phyloP scores from a whole-genome alignment of 768 basidiomycete species.

The Leccinum aurantiacum region DNA sequence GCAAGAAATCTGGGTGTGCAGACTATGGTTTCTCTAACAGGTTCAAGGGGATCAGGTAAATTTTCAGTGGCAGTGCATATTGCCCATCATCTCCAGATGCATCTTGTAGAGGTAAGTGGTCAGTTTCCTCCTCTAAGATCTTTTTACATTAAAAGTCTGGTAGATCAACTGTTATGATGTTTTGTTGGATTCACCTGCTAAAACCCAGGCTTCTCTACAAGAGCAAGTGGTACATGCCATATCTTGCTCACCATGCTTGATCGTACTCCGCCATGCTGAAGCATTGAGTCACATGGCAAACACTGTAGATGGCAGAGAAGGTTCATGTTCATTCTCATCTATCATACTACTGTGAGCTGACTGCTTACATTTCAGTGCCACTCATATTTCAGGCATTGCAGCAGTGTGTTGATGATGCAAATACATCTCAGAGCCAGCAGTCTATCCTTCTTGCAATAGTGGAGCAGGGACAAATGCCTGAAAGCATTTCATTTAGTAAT shows the following conservation, averaged over 20 bases:
- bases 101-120: conserved; percentile 66
- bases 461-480: conserved; percentile 63
- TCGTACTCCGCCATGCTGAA: conserved; percentile 78
- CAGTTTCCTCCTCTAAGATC: neutral
- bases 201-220: conserved; percentile 71
- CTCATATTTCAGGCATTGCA: conserved; percentile 55
- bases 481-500: conserved; percentile 80
- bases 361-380: conserved; percentile 44
- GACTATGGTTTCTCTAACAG: conserved; percentile 74
- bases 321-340: conserved; percentile 2
- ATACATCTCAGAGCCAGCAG: conserved; percentile 65
- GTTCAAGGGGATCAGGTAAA: conserved; percentile 81
- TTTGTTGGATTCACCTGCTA: conserved; percentile 71
- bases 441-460: conserved; percentile 74
- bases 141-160: neutral
- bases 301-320: conserved; percentile 65
- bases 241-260: conserved; percentile 78
- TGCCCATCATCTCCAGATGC: conserved; percentile 66
- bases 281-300: conserved; percentile 69
- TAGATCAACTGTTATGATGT: conserved; percentile 88
- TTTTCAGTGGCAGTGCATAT: conserved; percentile 58
- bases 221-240: conserved; percentile 76
- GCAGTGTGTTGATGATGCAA: conserved; percentile 61
- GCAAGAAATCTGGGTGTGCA: conserved; percentile 62
- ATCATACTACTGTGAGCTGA: neutral